Base-by-base conservation (phyloP, 495 filamentous ascomycete species). In the Penicillium tannophilum region DNA sequence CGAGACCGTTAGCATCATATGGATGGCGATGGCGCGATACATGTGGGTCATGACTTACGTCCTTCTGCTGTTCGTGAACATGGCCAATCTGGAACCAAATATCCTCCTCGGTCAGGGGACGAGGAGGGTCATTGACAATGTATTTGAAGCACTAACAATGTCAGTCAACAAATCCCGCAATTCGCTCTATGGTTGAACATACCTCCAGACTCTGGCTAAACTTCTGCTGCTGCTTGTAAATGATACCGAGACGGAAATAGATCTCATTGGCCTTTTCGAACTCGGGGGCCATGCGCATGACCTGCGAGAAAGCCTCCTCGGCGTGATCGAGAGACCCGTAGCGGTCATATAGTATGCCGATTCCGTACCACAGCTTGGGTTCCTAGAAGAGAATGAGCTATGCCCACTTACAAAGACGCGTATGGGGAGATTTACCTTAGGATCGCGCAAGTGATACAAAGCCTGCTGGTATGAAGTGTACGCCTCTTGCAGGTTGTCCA, bases 31-130 rank as follows among this genome's bases (percentile, higher is more conserved):
- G 1, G 11, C 33, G n/a, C 5, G 26, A 28, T 11, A 7, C 11
- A 28, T 3, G 26, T 8, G 10, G 12, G 20, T 46, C 43, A 42
- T 36, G 12, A 84, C 94, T 75, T 80, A 97, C 94, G 64, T 98
- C 94, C 81, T 98, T 98, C 71, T 97, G 93, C 65, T 98, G 95
- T 64, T 99, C 94, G 70, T 99, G 91, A 48, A 99, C 94, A 73
- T 99, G 94, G 24, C 94, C 94, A 63, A 99, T 98, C 72, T 99
- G 94, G 76, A 99, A 99, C 93, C 93, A 98, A 59, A 99, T 99
- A 67, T 99, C 94, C 71, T 97, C 94, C 69, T 98, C 93, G 1
- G 92, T 98, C 71, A 99, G 75, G 16, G 94, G 94, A 4, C 91
- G 84, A 9, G 94, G 94, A 19, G 94, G 95, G 47, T 96, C 91